Evolutionary conservation across 306 rosid genomes (phyloP).

Genomic region (Chamaecrista fasciculata): DNA sequence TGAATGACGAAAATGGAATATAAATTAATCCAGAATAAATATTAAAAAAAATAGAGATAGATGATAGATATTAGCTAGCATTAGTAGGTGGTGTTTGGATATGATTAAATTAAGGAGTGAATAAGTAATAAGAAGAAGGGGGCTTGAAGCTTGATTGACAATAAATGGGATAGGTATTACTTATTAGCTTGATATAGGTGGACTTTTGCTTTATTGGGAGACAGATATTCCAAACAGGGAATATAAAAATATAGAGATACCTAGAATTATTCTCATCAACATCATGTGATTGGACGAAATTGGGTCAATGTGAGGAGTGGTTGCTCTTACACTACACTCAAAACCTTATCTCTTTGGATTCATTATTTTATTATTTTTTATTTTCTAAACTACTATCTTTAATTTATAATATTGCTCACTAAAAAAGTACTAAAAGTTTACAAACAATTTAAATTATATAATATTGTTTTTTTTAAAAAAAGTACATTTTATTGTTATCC

Average conservation of each 20-base stretch:
- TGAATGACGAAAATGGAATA: too few relatives aligned
- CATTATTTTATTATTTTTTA: neutral
- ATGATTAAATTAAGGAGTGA: neutral
- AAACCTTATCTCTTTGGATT: slow-evolving; percentile 47
- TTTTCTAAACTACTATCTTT: too few relatives aligned
- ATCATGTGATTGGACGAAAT: slow-evolving; percentile 26
- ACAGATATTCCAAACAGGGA: slow-evolving; percentile 53
- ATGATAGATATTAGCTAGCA: too few relatives aligned
- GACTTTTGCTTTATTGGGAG: slow-evolving; percentile 51
- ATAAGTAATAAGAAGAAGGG: neutral
- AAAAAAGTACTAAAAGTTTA: too few relatives aligned
- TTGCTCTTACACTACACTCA: slow-evolving; percentile 20
- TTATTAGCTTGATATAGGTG: slow-evolving; percentile 25
- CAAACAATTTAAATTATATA: too few relatives aligned
- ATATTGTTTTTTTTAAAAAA: too few relatives aligned
- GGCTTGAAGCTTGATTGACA: neutral
- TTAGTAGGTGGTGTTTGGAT: neutral
- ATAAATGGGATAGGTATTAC: neutral
- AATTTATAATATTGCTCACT: too few relatives aligned
- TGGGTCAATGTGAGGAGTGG: slow-evolving; percentile 47
- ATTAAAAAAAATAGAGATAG: too few relatives aligned
- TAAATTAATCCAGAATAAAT: too few relatives aligned
- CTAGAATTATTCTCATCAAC: slow-evolving; percentile 14
- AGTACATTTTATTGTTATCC: too few relatives aligned
- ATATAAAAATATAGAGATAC: slow-evolving; percentile 25